Evolutionary conservation across 768 basidiomycete genomes (phyloP).

Genomic region (Hericium erinaceus): DNA sequence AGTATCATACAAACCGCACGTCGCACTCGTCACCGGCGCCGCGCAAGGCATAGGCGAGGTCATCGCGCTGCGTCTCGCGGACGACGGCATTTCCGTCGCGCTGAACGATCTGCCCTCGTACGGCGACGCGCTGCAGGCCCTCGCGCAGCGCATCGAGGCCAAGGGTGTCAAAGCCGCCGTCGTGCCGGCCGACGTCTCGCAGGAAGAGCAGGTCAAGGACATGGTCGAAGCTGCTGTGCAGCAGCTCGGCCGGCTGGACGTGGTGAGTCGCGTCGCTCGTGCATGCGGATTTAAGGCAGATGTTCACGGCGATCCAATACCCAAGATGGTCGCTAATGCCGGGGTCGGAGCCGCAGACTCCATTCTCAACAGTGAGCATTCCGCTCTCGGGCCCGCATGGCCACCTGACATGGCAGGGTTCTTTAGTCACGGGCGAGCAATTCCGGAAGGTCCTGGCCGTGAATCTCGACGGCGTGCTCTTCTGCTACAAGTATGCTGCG

Average conservation of each 20-base stretch:
- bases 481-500: slow-evolving; percentile 17
- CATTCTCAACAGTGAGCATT: not conserved
- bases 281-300: not conserved
- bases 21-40: slow-evolving; percentile 36
- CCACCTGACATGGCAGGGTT: not conserved
- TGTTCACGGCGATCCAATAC: not conserved
- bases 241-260: not conserved
- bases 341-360: not conserved
- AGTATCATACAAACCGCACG: not conserved
- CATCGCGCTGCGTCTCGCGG: slow-evolving; percentile 36
- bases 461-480: slow-evolving; percentile 14
- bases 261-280: not conserved
- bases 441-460: slow-evolving; percentile 11
- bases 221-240: not conserved
- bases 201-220: not conserved
- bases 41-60: slow-evolving; percentile 40
- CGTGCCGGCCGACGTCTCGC: not conserved
- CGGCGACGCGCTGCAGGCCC: not conserved
- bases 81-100: slow-evolving; percentile 37
- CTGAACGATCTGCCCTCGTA: slow-evolving; percentile 27
- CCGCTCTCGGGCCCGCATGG: not conserved
- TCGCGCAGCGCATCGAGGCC: not conserved
- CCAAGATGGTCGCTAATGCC: not conserved
- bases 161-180: not conserved
- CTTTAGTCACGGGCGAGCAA: slow-evolving; percentile 14